Evolutionary conservation across 441 rosid species (phyloP).

Genomic region (Pelargonium exstipulatum): DNA sequence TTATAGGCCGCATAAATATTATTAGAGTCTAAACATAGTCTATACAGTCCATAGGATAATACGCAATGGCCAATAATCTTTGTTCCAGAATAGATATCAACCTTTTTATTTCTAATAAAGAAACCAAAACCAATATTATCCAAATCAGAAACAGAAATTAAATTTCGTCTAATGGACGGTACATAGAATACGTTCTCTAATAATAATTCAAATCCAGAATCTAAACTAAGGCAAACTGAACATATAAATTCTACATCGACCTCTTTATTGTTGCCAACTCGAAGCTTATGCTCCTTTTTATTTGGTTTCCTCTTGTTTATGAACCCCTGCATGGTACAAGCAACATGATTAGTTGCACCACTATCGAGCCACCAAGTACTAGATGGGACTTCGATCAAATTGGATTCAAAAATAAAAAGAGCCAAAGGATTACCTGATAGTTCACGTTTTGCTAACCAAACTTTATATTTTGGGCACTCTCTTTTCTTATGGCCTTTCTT

Average conservation of each 20-base stretch:
- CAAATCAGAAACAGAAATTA: neutral
- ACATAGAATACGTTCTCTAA: neutral
- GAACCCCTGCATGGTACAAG: constrained; percentile 7
- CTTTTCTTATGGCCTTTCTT: neutral
- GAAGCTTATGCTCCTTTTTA: neutral
- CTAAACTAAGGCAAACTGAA: neutral
- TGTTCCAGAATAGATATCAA: too few relatives aligned
- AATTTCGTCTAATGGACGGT: neutral
- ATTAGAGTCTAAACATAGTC: neutral
- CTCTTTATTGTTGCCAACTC: neutral
- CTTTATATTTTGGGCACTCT: neutral
- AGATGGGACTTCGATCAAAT: neutral
- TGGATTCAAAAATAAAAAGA: neutral
- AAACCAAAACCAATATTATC: neutral
- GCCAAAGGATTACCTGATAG: neutral
- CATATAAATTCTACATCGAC: neutral
- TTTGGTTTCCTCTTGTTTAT: neutral
- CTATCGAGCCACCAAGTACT: constrained; percentile 3
- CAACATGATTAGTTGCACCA: constrained; percentile 10
- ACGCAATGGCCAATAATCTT: too few relatives aligned
- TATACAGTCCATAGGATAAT: neutral
- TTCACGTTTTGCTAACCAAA: neutral
- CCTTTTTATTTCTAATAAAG: too few relatives aligned
- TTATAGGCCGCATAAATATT: neutral
- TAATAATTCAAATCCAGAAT: neutral